phyloP scores from a whole-genome alignment of 352 stramenopile species.

The Phytophthora ramorum region DNA sequence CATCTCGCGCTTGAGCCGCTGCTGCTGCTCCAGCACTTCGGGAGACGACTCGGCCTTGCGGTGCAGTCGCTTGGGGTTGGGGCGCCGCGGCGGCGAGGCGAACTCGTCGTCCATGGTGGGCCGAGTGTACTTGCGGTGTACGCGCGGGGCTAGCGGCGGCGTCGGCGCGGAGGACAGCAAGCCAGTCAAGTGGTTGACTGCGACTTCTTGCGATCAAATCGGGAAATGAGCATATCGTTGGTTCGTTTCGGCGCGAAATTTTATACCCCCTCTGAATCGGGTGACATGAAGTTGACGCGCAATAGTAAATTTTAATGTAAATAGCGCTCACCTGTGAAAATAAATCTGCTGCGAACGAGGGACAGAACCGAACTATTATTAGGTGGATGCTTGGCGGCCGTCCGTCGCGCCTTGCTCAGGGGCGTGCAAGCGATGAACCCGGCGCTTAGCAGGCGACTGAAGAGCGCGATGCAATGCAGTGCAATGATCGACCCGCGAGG shows the following conservation, averaged over 20 bases:
- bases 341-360: constrained; percentile 12
- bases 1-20: constrained; percentile 63
- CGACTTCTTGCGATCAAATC: constrained; percentile 36
- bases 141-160: not conserved
- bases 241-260: constrained; percentile 6
- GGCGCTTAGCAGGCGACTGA: constrained; percentile 1
- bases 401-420: no score
- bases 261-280: constrained; percentile 23
- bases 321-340: constrained; percentile 11
- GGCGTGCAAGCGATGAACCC: no score
- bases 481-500: not conserved
- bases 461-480: constrained; percentile 15
- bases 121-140: not conserved
- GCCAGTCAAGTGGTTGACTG: constrained; percentile 4
- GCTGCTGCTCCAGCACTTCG: constrained; percentile 37
- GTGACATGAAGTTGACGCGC: not conserved
- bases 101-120: constrained; percentile 52
- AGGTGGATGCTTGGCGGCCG: constrained; percentile 10
- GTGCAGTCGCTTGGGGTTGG: constrained; percentile 48
- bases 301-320: not conserved
- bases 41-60: constrained; percentile 59
- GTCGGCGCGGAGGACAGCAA: not conserved
- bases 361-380: no score
- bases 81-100: constrained; percentile 28
- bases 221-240: constrained; percentile 36